Percentiles rank a stretch among this genome's conserved stretches.
phyloP scores from a whole-genome alignment of 2,329 filamentous ascomycete genomes.

The Colletotrichum tropicicola region DNA sequence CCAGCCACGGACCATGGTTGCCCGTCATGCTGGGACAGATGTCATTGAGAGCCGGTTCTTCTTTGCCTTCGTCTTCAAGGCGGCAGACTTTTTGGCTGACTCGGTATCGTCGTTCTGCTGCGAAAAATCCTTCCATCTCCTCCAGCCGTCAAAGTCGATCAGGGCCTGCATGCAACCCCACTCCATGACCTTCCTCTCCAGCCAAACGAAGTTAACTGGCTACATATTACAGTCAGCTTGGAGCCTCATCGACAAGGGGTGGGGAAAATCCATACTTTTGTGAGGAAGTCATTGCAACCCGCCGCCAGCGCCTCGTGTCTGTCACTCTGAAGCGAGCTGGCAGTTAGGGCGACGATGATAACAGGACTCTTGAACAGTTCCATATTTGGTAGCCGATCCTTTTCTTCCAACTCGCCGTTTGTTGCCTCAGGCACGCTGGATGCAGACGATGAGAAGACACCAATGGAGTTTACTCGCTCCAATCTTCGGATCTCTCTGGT shows the following conservation, averaged over 20 bases:
- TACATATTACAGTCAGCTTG: constrained; percentile 46
- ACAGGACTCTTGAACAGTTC: constrained; percentile 93
- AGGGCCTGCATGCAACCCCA: constrained; percentile 99
- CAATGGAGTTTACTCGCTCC: constrained; percentile 90
- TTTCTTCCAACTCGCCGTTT: constrained; percentile 60
- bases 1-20: neutral
- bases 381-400: constrained; percentile 74
- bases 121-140: constrained; percentile 91
- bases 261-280: constrained; percentile 72
- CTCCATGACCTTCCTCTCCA: constrained; percentile 97
- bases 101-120: constrained; percentile 55
- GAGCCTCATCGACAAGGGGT: neutral
- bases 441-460: constrained; percentile 80
- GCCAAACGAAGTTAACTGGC: constrained; percentile 98
- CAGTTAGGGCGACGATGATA: constrained; percentile 96
- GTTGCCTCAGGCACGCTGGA: constrained; percentile 54
- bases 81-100: constrained; percentile 49
- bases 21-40: constrained; percentile 16
- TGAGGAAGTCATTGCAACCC: constrained; percentile 97
- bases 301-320: constrained; percentile 93
- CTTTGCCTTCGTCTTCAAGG: constrained; percentile 51
- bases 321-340: constrained; percentile 93
- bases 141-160: constrained; percentile 98
- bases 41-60: constrained; percentile 53
- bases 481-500: constrained; percentile 93